Conservation (phyloP, 2,329 filamentous ascomycete species). For the Fusarium tanahbumbuense region DNA sequence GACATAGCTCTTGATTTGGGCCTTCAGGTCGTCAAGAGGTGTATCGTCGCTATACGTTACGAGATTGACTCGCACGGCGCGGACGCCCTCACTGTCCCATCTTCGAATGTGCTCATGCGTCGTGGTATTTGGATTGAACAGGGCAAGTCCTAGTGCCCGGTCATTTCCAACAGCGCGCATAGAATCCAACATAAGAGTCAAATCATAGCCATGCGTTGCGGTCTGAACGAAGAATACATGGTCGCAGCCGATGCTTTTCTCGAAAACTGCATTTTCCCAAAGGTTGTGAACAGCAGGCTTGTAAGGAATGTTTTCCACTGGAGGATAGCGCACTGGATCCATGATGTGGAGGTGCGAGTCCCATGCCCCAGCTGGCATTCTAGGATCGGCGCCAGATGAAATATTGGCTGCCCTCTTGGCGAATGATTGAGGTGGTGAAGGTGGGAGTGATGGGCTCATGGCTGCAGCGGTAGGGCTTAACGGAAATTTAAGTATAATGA, state of each 20-base stretch:
- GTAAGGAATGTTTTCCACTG: background rate
- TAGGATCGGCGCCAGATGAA: background rate
- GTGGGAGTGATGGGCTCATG: background rate
- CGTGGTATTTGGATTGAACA: background rate
- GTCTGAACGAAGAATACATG: slow-evolving; percentile 2
- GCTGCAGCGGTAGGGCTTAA: no score
- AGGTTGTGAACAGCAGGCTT: background rate
- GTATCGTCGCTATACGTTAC: background rate
- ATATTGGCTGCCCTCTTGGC: background rate
- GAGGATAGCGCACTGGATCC: background rate
- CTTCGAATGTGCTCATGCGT: background rate
- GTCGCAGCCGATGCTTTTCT: background rate
- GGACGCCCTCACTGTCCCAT: background rate
- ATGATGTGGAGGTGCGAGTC: slow-evolving; percentile 9
- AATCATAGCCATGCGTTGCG: background rate
- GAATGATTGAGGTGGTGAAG: background rate
- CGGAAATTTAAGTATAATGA: no score
- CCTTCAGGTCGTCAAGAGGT: background rate
- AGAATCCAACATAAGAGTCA: background rate
- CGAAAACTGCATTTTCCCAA: background rate
- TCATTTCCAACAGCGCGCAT: slow-evolving; percentile 1
- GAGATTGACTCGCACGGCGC: background rate
- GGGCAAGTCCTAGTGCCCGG: background rate
- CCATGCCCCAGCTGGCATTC: background rate
- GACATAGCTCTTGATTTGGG: background rate